These are phyloP conservation scores for Heliocybe sulcata DNA, from an alignment of 1,284 basidiomycete species.

Conservation along the genomic window DNA sequence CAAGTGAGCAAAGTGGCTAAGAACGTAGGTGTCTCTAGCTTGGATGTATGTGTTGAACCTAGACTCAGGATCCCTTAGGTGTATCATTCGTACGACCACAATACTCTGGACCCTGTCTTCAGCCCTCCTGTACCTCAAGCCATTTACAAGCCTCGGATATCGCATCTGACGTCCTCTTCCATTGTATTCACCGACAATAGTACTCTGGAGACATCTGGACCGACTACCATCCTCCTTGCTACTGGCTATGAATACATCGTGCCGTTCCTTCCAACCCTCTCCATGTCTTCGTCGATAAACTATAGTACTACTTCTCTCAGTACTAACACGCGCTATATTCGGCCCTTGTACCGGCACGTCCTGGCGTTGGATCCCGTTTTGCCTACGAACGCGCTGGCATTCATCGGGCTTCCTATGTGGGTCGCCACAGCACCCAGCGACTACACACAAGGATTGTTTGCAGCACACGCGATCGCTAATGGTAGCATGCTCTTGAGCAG, in stretches of 20 bases:
- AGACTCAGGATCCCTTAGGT: neutral
- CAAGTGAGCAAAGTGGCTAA: conserved; percentile 32
- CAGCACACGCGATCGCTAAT: conserved; percentile 35
- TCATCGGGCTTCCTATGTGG: conserved; percentile 40
- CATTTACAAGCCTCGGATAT: conserved; percentile 34
- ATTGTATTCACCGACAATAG: conserved; percentile 42
- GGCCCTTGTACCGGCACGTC: conserved; percentile 46
- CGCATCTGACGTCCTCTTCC: conserved; percentile 34
- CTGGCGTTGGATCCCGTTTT: conserved; percentile 38
- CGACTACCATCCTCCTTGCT: conserved; percentile 42
- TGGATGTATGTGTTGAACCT: neutral
- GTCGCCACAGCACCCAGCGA: conserved; percentile 44
- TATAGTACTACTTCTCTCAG: conserved; percentile 22
- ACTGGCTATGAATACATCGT: conserved; percentile 48
- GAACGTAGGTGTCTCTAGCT: conserved; percentile 22
- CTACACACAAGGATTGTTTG: conserved; percentile 40
- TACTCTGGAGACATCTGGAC: conserved; percentile 17
- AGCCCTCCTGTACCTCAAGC: conserved; percentile 12
- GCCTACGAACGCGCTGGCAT: conserved; percentile 44
- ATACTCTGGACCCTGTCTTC: conserved; percentile 25
- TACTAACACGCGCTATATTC: conserved; percentile 47
- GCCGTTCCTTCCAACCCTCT: conserved; percentile 23
- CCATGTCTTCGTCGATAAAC: conserved; percentile 7
- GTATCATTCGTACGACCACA: conserved; percentile 16
- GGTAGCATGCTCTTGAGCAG: conserved; percentile 31